These are phyloP conservation scores for Globisporangium perplexum DNA, from an alignment of 352 stramenopile species.

Conservation along the genomic window DNA sequence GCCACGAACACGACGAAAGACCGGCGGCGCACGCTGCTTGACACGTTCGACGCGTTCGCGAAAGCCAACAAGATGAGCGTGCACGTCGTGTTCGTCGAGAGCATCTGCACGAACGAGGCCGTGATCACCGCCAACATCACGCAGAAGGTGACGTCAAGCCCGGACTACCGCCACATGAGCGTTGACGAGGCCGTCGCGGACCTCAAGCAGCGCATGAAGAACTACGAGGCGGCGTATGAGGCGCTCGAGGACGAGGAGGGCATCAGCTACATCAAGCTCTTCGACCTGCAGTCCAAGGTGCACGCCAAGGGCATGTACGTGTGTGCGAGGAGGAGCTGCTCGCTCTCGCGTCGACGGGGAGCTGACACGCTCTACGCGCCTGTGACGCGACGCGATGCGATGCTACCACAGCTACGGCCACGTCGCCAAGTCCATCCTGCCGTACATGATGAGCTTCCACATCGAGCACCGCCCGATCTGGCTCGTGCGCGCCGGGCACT, in stretches of 20 bases:
- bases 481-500: constrained; percentile 89
- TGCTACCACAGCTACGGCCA: constrained; percentile 54
- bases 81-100: constrained; percentile 92
- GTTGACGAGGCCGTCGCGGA: constrained; percentile 69
- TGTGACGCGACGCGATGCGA: too few species aligned
- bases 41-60: constrained; percentile 57
- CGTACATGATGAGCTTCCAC: constrained; percentile 94
- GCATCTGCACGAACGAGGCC: constrained; percentile 90
- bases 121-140: constrained; percentile 84
- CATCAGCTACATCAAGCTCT: constrained; percentile 89
- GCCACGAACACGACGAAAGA: constrained; percentile 87
- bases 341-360: neutral
- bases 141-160: constrained; percentile 68
- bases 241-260: constrained; percentile 80
- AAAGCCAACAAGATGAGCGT: constrained; percentile 62
- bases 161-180: constrained; percentile 78
- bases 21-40: constrained; percentile 41
- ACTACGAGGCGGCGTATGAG: constrained; percentile 87
- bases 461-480: constrained; percentile 91
- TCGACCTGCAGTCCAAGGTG: constrained; percentile 85
- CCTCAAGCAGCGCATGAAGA: constrained; percentile 78
- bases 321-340: neutral
- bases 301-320: constrained; percentile 81
- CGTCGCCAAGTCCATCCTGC: constrained; percentile 89
- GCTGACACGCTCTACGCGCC: too few species aligned